phyloP scores from a whole-genome alignment of 2,329 filamentous ascomycete species.

The Penicillium decumbens region DNA sequence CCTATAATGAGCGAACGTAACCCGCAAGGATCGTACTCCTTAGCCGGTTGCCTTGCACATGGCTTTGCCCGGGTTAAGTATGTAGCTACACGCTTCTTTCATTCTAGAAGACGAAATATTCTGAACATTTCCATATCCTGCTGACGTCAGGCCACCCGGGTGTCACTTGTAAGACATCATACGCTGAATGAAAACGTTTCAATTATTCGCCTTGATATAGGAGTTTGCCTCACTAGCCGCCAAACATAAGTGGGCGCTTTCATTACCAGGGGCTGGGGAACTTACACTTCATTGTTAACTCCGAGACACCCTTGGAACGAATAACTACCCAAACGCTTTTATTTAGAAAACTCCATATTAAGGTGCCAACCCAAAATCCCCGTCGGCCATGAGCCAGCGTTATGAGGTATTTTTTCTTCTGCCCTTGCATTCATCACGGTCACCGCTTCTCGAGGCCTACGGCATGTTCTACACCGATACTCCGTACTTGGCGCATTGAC shows the following conservation, averaged over 20 bases:
- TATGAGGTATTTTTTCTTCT: background rate
- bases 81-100: background rate
- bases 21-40: background rate
- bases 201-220: background rate
- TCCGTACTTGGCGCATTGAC: background rate
- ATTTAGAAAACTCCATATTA: background rate
- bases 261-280: background rate
- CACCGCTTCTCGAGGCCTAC: background rate
- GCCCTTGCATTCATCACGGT: background rate
- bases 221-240: background rate
- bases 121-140: background rate
- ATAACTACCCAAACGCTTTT: background rate
- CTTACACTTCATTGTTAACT: background rate
- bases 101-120: background rate
- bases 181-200: background rate
- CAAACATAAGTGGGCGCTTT: no score
- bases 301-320: background rate
- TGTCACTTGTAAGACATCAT: background rate
- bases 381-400: background rate
- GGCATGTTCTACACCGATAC: background rate
- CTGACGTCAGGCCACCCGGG: background rate
- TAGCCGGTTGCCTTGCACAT: background rate
- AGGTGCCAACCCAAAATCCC: background rate
- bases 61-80: background rate
- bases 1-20: background rate